These are phyloP conservation scores for Cutaneotrichosporon sp. DNA, from an alignment of 1,284 basidiomycete genomes.

Conservation along the genomic window DNA sequence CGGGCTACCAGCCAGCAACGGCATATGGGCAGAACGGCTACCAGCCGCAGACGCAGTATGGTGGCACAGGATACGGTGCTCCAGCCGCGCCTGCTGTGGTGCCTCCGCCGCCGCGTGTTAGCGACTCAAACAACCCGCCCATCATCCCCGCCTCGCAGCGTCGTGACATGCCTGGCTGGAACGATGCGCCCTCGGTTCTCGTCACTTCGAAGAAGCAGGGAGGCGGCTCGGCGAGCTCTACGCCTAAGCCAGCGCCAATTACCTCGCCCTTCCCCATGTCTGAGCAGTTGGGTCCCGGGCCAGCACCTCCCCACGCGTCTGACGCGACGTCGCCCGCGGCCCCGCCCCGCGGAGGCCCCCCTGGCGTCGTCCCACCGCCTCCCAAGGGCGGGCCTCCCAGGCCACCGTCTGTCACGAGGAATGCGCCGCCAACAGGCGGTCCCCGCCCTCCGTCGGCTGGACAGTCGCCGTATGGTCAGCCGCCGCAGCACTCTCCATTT, in stretches of 20 bases:
- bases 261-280: conserved; percentile 82
- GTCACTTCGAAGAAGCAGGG: conserved; percentile 53
- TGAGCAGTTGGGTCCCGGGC: conserved; percentile 15
- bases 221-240: conserved; percentile 52
- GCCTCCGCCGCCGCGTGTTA: conserved; percentile 44
- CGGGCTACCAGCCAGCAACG: conserved; percentile 10
- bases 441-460: no score
- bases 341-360: conserved; percentile 37
- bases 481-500: conserved; percentile 15
- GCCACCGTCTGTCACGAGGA: conserved; percentile 36
- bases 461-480: background rate
- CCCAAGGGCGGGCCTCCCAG: conserved; percentile 40
- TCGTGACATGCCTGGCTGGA: conserved; percentile 77
- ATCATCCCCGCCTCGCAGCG: conserved; percentile 43
- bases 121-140: conserved; percentile 15
- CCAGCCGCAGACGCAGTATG: conserved; percentile 30
- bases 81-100: conserved; percentile 28
- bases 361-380: conserved; percentile 43
- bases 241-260: conserved; percentile 62
- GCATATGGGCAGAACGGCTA: conserved; percentile 31
- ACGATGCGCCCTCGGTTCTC: conserved; percentile 57
- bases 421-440: background rate
- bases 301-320: conserved; percentile 28
- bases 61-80: conserved; percentile 26
- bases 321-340: conserved; percentile 24